Evolutionary conservation across 176 grass and related monocot genomes (phyloP).

Genomic region (Bonia amplexicaulis): DNA sequence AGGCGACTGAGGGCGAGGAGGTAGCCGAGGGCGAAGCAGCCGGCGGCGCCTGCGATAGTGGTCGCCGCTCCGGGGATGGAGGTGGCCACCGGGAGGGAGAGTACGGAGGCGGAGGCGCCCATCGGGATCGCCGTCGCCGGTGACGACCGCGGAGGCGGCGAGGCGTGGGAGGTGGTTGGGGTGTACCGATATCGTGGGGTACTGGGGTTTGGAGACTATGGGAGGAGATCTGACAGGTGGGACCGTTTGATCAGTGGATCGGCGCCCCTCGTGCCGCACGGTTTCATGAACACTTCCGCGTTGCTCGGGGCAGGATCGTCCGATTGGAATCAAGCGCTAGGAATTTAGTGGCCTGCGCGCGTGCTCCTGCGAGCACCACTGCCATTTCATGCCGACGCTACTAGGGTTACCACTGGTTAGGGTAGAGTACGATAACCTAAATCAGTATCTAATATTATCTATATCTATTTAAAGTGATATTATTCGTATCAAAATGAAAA

Average conservation of each 20-base stretch:
- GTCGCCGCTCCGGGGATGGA: conserved; percentile 35
- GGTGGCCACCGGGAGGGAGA: conserved; percentile 28
- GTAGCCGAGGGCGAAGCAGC: conserved; percentile 86
- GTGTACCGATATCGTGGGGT: neutral
- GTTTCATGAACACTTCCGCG: neutral
- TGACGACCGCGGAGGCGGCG: conserved; percentile 30
- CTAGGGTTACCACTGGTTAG: too few relatives aligned
- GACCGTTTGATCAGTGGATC: neutral
- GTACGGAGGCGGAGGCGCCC: conserved; percentile 29
- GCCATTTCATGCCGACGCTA: too few relatives aligned
- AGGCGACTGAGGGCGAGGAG: conserved; percentile 45
- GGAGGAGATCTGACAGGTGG: neutral
- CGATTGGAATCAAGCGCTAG: neutral
- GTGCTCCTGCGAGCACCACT: too few relatives aligned
- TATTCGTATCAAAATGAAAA: too few relatives aligned
- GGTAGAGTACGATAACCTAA: too few relatives aligned
- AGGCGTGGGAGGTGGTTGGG: neutral
- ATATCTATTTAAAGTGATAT: too few relatives aligned
- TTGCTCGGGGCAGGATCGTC: neutral
- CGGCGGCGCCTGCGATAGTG: conserved; percentile 55
- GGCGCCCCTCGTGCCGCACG: too few relatives aligned
- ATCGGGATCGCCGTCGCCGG: conserved; percentile 40
- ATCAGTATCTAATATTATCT: too few relatives aligned
- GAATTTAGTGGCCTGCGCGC: neutral
- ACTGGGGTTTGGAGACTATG: neutral